These are phyloP conservation scores for Barnettozyma sucrosica DNA, from an alignment of 805 yeast genomes.

Conservation along the genomic window DNA sequence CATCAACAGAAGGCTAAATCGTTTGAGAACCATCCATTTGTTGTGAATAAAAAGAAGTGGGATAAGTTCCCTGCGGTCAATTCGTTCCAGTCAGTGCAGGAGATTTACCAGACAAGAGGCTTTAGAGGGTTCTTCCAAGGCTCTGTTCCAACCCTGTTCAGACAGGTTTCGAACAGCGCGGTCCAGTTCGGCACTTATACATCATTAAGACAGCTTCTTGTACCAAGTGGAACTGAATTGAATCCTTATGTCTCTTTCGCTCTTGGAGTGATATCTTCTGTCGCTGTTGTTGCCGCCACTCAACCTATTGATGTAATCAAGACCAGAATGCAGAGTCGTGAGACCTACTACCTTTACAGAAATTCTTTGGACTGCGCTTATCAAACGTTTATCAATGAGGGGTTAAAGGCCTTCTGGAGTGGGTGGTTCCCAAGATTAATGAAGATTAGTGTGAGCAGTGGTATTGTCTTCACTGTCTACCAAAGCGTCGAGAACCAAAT, in stretches of 20 bases:
- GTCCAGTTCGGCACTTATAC: slow-evolving; percentile 84
- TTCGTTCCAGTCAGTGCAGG: slow-evolving; percentile 47
- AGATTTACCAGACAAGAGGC: slow-evolving; percentile 71
- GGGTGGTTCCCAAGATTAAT: slow-evolving; percentile 65
- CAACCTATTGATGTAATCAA: slow-evolving; percentile 89
- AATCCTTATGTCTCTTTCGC: slow-evolving; percentile 30
- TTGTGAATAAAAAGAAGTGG: slow-evolving; percentile 29
- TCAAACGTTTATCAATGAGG: slow-evolving; percentile 42
- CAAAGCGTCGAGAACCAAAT: slow-evolving; percentile 48
- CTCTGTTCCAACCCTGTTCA: slow-evolving; percentile 67
- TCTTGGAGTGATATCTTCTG: slow-evolving; percentile 59
- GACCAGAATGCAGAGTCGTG: slow-evolving; percentile 78
- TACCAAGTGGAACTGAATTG: slow-evolving; percentile 42
- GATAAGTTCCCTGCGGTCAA: slow-evolving; percentile 51
- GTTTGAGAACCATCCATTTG: slow-evolving; percentile 24
- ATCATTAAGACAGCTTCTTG: slow-evolving; percentile 62
- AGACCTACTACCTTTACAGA: slow-evolving; percentile 50
- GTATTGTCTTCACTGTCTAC: slow-evolving; percentile 60
- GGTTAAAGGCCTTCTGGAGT: slow-evolving; percentile 43
- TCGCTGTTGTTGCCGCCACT: slow-evolving; percentile 68
- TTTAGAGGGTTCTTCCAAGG: slow-evolving; percentile 77
- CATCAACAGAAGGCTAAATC: slow-evolving; percentile 21
- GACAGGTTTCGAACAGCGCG: slow-evolving; percentile 75
- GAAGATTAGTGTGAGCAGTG: slow-evolving; percentile 67
- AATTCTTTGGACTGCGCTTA: slow-evolving; percentile 56